Base-by-base conservation (phyloP, 495 filamentous ascomycete species). In the Lichina pygmaea region DNA sequence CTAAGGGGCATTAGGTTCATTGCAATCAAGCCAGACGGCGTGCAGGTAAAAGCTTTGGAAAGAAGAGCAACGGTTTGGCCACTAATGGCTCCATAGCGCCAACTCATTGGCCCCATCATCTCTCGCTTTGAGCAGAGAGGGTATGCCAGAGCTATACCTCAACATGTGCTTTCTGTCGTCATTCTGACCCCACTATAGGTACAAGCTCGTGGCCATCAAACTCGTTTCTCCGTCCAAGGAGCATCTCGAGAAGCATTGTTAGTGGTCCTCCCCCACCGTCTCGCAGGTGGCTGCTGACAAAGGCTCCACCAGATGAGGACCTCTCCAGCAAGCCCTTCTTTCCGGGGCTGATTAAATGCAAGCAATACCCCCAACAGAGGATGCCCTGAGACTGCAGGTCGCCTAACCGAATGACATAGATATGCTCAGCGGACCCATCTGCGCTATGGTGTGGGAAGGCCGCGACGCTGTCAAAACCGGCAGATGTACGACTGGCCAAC, bases 401-500 rank as follows among this genome's bases (percentile, higher is more conserved):
- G 15, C 8, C 16, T 43, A 33, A 43, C 34, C 42, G 43, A 45
- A 43, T 42, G 46, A 44, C 12, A 12, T 51, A 93, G 85, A 95
- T 72, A 97, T 97, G 89, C 71, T 78, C 64, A 80, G 74, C 67
- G 89, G 89, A 60, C 89, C 89, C 55, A 85, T 97, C 68, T 76
- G 70, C 70, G 89, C 89, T 63, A 97, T 94, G 86, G 77, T 97
- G 62, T 97, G 89, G 89, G 83, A 95, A 64, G 89, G 89, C 54
- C 77, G 76, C 67, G 85, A 94, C 54, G 89, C 73, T 60, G 85
- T 93, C 71, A 97, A 97, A 77, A 93, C 84, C 55, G 89, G 89
- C 61, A 89, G 89, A 60, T 63, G 76, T 80, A 75, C 49, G 72
- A 63, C 34, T 48, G 34, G 12, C 32, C n/a, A 15, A 30, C 33